Evolutionary conservation across 2,329 filamentous ascomycete species (phyloP), one percentile per base, ranked within the genome.

Genomic region (Phialophora macrospora): DNA sequence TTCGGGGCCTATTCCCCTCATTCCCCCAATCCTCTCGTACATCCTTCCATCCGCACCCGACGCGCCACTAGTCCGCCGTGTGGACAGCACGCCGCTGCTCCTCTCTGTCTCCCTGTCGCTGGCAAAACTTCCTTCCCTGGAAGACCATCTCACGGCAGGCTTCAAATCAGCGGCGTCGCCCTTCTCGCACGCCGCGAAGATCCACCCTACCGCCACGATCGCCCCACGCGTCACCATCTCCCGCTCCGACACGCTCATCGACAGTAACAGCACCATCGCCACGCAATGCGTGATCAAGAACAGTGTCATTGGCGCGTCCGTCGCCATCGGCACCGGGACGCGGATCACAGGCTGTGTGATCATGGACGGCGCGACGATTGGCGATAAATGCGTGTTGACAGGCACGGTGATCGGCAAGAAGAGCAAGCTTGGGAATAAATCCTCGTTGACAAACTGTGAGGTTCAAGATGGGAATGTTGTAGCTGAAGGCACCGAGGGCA

Each of bases 261-360:
- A 87, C 0, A 91, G 94, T 64, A 97, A 97, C 74, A 92, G 96
- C 48, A 92, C 88, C 0, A 88, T 98, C 0, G 91, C 94, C 74
- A 91, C 94, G 73, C 94, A 94, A 76, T 89, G 88, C 26, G 90
- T 93, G n/a, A 90, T 99, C 79, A 97, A 97, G 77, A 92, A 97
- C 77, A 90, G 85, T 44, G 92, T 97, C 32, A 87, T 99, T 48
- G 95, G 95, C 2, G 87, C 91, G 4, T 92, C 92, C 72, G 96
- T 92, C 76, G 89, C 91, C 73, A 94, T 99, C 70, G 88, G 89
- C 68, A 88, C 90, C 71, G 92, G 93, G n/a, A 92, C 90, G 32
- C 91, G 93, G 70, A 80, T 99, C 52, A 88, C 88, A n/a, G 87
- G 93, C 70, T 98, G 94, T 77, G 79, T 98, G 55, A 80, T 98